These are phyloP conservation scores for Melaleuca quinquenervia DNA, from an alignment of 345 rosid genomes.

Conservation along the genomic window DNA sequence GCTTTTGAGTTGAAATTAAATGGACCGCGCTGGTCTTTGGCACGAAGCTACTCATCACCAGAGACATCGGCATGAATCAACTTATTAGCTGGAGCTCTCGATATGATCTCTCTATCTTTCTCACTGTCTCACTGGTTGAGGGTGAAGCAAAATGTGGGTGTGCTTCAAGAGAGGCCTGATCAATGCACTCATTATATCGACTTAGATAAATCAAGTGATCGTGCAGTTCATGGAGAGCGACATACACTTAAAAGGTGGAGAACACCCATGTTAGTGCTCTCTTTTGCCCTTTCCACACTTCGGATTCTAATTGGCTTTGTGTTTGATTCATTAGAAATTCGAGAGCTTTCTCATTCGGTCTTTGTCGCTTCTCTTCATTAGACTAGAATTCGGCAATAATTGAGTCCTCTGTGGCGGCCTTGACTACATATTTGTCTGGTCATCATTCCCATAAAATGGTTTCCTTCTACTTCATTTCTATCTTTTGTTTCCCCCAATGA, in stretches of 20 bases:
- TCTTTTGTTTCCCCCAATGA: background rate
- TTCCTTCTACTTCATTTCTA: too few species aligned
- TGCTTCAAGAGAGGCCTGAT: background rate
- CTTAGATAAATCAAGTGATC: background rate
- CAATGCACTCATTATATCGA: background rate
- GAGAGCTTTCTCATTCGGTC: background rate
- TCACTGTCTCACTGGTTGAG: background rate
- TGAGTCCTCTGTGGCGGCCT: background rate
- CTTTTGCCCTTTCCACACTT: background rate
- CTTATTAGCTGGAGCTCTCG: background rate
- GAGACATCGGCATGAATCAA: background rate
- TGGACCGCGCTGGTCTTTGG: background rate
- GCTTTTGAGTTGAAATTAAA: background rate
- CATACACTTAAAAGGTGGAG: background rate
- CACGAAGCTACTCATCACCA: background rate
- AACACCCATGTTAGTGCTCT: background rate
- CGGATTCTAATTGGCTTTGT: background rate
- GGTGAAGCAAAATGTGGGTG: background rate
- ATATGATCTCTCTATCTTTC: background rate
- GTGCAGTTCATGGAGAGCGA: background rate
- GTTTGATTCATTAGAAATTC: background rate
- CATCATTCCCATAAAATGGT: background rate
- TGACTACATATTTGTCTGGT: background rate
- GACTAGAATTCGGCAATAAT: background rate
- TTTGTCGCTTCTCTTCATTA: background rate